Evolutionary conservation across 352 stramenopile genomes (phyloP), one percentile per base, ranked within the genome.

Genomic region (Phytophthora pisi): DNA sequence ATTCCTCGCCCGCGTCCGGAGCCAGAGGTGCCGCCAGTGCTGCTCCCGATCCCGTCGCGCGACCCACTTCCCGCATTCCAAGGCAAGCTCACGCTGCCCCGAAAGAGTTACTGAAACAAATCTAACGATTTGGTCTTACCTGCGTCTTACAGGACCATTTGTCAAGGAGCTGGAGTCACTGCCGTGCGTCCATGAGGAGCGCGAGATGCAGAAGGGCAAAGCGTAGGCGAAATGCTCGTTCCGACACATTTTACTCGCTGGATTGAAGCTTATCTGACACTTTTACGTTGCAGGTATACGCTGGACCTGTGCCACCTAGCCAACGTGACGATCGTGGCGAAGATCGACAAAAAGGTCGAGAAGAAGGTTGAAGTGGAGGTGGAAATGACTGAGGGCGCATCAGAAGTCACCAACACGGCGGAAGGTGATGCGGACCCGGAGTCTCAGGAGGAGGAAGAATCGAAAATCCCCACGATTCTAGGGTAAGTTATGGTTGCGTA

Each of bases 221-320:
- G 54, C 65, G 85, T 91, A 62, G 45, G 81, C 40, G 20, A 23
- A 9, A 47, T 64, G 13, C 18, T 55, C 24, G 28, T 15, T 47
- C 16, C 16, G 40, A 18, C 16, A 4, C 43, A 50, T 52, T 46
- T 57, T 45, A 23, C 26, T 13, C 2, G 7, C 3, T 28, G 13
- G 4, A 56, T 31, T 50, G 26, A 24, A 46, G 18, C 16, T 56
- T 42, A 59, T 28, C 5, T 62, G 8, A 57, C 49, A 34, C 60
- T 38, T 47, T 9, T 47, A 47, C 10, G 3, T 1, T 43, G 11
- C 52, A 93, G 82, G 26, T 85, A 77, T 56, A 61, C 77, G n/a
- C 51, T 93, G 26, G 77, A 91, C 13, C 52, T 93, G 24, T 93
- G 83, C 56, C 74, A 80, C 50, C 43, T 91, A 51, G 76, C 74